These are phyloP conservation scores for Boletus bicolor DNA, from an alignment of 768 basidiomycete species.

Conservation along the genomic window DNA sequence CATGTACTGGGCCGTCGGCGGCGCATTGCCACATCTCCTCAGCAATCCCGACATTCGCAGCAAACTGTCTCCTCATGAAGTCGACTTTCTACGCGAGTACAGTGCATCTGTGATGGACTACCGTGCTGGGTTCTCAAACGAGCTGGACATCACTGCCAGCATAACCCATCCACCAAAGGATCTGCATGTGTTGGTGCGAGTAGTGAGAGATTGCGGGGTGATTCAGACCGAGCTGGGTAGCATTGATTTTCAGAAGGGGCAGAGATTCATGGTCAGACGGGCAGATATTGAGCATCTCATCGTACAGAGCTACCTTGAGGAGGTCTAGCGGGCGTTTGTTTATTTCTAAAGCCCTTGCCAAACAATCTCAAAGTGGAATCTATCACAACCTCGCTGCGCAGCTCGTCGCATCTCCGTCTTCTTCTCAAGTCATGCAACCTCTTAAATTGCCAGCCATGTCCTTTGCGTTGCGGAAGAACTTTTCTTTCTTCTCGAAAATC, in stretches of 20 bases:
- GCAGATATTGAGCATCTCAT: slow-evolving; percentile 93
- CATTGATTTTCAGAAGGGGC: slow-evolving; percentile 87
- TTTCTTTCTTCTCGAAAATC: not conserved
- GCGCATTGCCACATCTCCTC: slow-evolving; percentile 82
- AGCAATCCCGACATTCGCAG: slow-evolving; percentile 62
- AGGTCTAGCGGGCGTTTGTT: slow-evolving; percentile 48
- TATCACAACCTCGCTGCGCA: not conserved
- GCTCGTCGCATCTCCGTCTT: not conserved
- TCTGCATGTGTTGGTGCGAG: slow-evolving; percentile 82
- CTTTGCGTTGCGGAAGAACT: not conserved
- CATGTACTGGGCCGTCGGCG: slow-evolving; percentile 87
- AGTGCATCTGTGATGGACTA: slow-evolving; percentile 79
- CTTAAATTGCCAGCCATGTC: not conserved
- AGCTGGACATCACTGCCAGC: slow-evolving; percentile 82
- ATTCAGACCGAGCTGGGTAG: slow-evolving; percentile 90
- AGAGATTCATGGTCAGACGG: slow-evolving; percentile 83
- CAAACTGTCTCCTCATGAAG: slow-evolving; percentile 75
- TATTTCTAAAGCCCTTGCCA: slow-evolving; percentile 23
- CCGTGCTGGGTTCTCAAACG: slow-evolving; percentile 78
- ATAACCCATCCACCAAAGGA: slow-evolving; percentile 86
- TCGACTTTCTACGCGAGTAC: slow-evolving; percentile 84
- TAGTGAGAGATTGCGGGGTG: slow-evolving; percentile 84
- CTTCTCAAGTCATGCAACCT: slow-evolving; percentile 12
- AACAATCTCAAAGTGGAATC: slow-evolving; percentile 15
- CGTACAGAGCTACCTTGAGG: slow-evolving; percentile 89